Evolutionary conservation across 805 yeast species (phyloP), one percentile per base, ranked within the genome.

Genomic region (Sugiyamaella boreocaroliniensis): DNA sequence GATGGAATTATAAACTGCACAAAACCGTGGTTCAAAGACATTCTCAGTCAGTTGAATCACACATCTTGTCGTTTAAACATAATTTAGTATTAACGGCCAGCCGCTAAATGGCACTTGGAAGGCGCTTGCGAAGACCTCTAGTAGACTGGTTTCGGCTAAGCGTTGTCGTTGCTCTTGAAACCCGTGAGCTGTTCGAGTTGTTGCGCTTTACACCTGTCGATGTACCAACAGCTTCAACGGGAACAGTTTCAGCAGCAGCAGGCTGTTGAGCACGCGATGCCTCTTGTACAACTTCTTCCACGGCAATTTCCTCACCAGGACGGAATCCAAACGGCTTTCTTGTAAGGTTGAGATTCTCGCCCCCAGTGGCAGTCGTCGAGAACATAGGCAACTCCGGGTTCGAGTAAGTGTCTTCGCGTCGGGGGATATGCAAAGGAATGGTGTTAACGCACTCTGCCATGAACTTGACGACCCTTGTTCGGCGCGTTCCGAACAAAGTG

Each of bases 361-460:
- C 14, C 32, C 40, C 45, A 15, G 15, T 11, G 40, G 18, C 10
- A 14, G 54, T 20, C 9, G 49, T 41, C 18, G 53, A 22, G 40
- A 26, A 54, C 58, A 67, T 46, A 4, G 72, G 71, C 52, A 64
- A 45, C 6, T 67, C 58, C 2, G 72, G 71, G 46, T 68, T 68
- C 51, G 61, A 61, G 59, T 57, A 54, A 15, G 57, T 56, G 29
- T 68, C 71, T 22, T 63, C 66, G 48, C 71, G 65, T 41, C 67
- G 61, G 6, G 72, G 72, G 6, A 67, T 56, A 40, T 66, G 62
- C 48, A 69, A 61, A 18, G 70, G 70, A 54, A 69, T 65, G 18
- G 63, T 65, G 56, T 60, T 54, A 49, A 69, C 65, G 49, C 68
- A 63, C 50, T 59, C 62, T 11, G 62, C 63, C 16, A 69, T 46